Evolutionary conservation across 1,284 basidiomycete genomes (phyloP).

Genomic region (Binderoboletus segoi): DNA sequence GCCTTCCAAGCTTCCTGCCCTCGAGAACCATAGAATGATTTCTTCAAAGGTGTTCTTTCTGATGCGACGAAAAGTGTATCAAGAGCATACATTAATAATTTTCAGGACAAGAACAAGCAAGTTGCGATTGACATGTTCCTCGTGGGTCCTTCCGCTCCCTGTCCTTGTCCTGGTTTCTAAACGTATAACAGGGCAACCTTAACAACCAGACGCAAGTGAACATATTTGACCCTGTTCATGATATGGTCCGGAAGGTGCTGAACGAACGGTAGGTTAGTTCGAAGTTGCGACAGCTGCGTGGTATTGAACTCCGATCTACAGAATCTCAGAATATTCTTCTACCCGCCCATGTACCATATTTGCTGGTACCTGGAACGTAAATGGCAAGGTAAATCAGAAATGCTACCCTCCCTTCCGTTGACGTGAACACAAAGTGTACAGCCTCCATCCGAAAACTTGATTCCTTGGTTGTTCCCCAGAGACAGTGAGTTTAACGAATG

Average conservation of each 20-base stretch:
- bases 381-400: conserved; percentile 68
- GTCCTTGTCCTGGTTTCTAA: not conserved
- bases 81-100: conserved; percentile 97
- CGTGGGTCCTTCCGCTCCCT: conserved; percentile 44
- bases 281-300: not conserved
- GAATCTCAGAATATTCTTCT: conserved; percentile 85
- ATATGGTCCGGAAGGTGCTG: conserved; percentile 76
- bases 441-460: conserved; percentile 79
- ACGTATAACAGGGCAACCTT: conserved; percentile 76
- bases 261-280: conserved; percentile 54
- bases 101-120: conserved; percentile 96
- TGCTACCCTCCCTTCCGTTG: conserved; percentile 9
- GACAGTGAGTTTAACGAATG: conserved; percentile 52
- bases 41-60: conserved; percentile 73
- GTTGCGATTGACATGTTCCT: conserved; percentile 94
- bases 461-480: conserved; percentile 90
- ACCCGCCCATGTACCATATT: conserved; percentile 77
- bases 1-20: conserved; percentile 13
- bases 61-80: conserved; percentile 97
- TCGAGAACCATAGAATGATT: conserved; percentile 6
- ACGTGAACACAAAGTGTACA: conserved; percentile 35
- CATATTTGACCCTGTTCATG: conserved; percentile 94
- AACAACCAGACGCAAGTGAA: conserved; percentile 85
- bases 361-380: conserved; percentile 95
- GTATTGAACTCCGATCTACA: conserved; percentile 32